A percentile compares a stretch with the other conserved stretches of the same genome.
Conservation (phyloP, 495 filamentous ascomycete species). For the Neurospora sp. region DNA sequence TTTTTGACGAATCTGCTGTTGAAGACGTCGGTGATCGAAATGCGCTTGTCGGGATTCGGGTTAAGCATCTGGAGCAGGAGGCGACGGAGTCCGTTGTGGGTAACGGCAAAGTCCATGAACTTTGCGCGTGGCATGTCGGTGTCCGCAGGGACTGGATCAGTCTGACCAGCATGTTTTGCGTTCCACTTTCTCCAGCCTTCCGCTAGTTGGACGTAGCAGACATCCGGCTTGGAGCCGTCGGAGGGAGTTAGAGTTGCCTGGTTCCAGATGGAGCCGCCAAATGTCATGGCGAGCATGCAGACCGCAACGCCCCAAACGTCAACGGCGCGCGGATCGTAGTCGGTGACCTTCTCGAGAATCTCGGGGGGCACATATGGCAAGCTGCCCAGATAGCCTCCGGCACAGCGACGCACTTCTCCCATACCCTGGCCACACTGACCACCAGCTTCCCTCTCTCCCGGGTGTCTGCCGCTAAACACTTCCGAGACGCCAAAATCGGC, state of each 20-base stretch:
- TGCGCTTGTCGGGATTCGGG: conserved; percentile 55
- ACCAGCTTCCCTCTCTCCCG: conserved; percentile 52
- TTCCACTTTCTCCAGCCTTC: conserved; percentile 55
- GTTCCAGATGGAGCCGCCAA: conserved; percentile 55
- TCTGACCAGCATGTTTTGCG: conserved; percentile 35
- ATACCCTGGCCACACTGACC: conserved; percentile 58
- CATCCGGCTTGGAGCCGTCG: conserved; percentile 9
- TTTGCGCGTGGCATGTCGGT: conserved; percentile 41
- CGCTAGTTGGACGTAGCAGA: conserved; percentile 48
- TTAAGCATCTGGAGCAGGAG: conserved; percentile 69
- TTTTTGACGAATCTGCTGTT: conserved; percentile 53
- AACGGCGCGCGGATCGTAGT: conserved; percentile 65
- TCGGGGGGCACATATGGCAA: conserved; percentile 72
- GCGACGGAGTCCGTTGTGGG: conserved; percentile 46
- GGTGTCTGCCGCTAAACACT: conserved; percentile 65
- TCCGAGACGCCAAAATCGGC: conserved; percentile 74
- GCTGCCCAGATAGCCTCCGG: conserved; percentile 65
- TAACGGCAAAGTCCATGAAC: conserved; percentile 39
- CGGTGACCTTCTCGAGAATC: conserved; percentile 50
- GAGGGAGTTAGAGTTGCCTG: conserved; percentile 27
- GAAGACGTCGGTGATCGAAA: conserved; percentile 51
- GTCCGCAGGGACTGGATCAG: conserved; percentile 36
- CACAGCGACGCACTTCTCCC: conserved; percentile 53
- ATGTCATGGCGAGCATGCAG: conserved; percentile 58
- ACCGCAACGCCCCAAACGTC: conserved; percentile 76